Percentiles rank a stretch among this genome's conserved stretches.
These are phyloP conservation scores for Globisporangium rhizosaccharum DNA, from an alignment of 352 stramenopile genomes.

Conservation along the genomic window DNA sequence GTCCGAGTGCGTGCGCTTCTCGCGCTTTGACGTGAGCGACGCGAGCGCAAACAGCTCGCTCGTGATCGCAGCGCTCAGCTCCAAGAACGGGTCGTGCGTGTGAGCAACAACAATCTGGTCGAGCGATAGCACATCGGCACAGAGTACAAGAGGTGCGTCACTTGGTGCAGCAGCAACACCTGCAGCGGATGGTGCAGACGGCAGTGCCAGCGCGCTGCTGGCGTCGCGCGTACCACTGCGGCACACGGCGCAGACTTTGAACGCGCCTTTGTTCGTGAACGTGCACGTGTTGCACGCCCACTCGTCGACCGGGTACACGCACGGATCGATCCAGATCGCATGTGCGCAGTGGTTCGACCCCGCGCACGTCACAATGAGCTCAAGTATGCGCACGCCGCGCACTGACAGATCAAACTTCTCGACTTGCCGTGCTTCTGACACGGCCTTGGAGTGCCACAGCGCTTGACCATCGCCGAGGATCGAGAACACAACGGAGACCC, in stretches of 20 bases:
- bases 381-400: constrained; percentile 61
- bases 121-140: neutral
- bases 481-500: constrained; percentile 54
- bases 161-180: neutral
- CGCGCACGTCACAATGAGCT: constrained; percentile 58
- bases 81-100: constrained; percentile 11
- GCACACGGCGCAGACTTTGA: constrained; percentile 48
- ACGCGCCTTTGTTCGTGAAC: constrained; percentile 64
- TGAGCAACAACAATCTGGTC: too few relatives aligned
- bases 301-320: constrained; percentile 57
- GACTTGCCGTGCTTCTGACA: constrained; percentile 28
- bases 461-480: constrained; percentile 62
- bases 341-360: constrained; percentile 79
- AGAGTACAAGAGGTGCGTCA: neutral
- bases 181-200: neutral
- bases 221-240: constrained; percentile 21
- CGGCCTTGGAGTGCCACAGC: constrained; percentile 72
- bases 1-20: neutral
- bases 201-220: neutral
- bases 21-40: constrained; percentile 3
- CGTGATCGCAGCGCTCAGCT: constrained; percentile 17
- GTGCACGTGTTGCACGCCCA: constrained; percentile 63
- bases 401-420: constrained; percentile 65
- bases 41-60: constrained; percentile 12
- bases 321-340: constrained; percentile 77